Evolutionary conservation across 192 early-diverging fungal genomes (phyloP).

Genomic region (Bifiguratus adelaidae): DNA sequence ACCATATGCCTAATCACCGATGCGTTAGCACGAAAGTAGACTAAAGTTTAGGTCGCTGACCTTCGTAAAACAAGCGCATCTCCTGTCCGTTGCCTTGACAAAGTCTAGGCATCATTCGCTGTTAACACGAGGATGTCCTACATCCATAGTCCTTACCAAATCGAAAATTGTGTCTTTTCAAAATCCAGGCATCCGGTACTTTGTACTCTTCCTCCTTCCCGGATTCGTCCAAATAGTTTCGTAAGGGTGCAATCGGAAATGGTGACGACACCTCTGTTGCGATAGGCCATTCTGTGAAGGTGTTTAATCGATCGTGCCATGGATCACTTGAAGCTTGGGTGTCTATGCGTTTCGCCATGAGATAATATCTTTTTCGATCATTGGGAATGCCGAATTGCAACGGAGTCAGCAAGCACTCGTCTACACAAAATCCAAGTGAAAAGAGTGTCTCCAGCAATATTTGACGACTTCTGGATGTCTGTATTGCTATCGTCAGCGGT

Average conservation of each 20-base stretch:
- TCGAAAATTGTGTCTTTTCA: constrained; percentile 32
- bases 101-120: constrained; percentile 32
- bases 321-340: no score
- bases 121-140: background rate
- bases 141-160: constrained; percentile 22
- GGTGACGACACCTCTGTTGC: constrained; percentile 13
- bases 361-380: constrained; percentile 63
- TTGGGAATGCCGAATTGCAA: constrained; percentile 70
- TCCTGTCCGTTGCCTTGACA: constrained; percentile 36
- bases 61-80: constrained; percentile 68
- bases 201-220: constrained; percentile 12
- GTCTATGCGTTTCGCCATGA: constrained; percentile 35
- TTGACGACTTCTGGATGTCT: constrained; percentile 49
- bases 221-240: constrained; percentile 18
- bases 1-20: constrained; percentile 60
- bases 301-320: no score
- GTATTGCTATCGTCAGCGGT: background rate
- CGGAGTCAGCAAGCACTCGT: constrained; percentile 64
- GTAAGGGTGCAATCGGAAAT: constrained; percentile 10
- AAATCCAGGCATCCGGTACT: constrained; percentile 26
- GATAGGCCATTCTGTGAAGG: constrained; percentile 35
- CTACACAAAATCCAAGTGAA: constrained; percentile 43
- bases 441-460: constrained; percentile 40
- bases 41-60: constrained; percentile 17
- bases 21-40: background rate